These are phyloP conservation scores for Mortierella sp. DNA, from an alignment of 371 early-diverging fungal genomes.

Conservation along the genomic window DNA sequence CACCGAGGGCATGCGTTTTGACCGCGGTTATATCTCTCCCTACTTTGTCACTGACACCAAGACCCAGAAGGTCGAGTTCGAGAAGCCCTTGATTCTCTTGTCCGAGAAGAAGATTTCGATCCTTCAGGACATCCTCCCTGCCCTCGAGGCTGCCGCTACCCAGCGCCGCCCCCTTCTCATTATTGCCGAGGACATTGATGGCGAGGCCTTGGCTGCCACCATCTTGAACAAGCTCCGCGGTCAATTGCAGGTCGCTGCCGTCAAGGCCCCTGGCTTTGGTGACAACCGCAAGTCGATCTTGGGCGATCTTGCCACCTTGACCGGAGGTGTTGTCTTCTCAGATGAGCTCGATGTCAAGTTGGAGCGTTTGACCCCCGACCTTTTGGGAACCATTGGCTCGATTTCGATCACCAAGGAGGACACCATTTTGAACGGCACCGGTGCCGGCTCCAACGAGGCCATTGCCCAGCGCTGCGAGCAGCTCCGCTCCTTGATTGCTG, in stretches of 20 bases:
- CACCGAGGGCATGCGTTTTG: conserved; percentile 99
- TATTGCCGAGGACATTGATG: conserved; percentile 98
- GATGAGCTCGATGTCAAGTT: conserved; percentile 97
- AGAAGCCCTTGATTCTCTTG: conserved; percentile 96
- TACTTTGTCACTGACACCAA: conserved; percentile 99
- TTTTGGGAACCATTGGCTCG: conserved; percentile 90
- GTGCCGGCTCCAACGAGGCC: conserved; percentile 87
- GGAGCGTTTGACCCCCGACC: conserved; percentile 92
- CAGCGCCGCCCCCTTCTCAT: conserved; percentile 97
- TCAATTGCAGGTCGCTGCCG: conserved; percentile 95
- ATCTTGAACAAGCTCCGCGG: conserved; percentile 99
- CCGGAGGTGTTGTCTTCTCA: conserved; percentile 94
- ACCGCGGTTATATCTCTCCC: conserved; percentile 98
- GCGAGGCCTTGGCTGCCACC: conserved; percentile 98
- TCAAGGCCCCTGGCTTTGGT: conserved; percentile 99
- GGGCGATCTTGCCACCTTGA: conserved; percentile 96
- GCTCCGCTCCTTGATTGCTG: conserved; percentile 91
- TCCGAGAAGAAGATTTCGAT: conserved; percentile 97
- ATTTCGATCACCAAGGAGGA: conserved; percentile 98
- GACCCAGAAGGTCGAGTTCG: conserved; percentile 97
- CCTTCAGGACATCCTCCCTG: conserved; percentile 95
- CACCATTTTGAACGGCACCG: conserved; percentile 93
- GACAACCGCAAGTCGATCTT: conserved; percentile 99
- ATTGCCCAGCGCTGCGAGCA: conserved; percentile 95
- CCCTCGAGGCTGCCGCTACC: conserved; percentile 94